phyloP scores from a whole-genome alignment of 352 stramenopile species.

The Aphanomyces cochlioides region DNA sequence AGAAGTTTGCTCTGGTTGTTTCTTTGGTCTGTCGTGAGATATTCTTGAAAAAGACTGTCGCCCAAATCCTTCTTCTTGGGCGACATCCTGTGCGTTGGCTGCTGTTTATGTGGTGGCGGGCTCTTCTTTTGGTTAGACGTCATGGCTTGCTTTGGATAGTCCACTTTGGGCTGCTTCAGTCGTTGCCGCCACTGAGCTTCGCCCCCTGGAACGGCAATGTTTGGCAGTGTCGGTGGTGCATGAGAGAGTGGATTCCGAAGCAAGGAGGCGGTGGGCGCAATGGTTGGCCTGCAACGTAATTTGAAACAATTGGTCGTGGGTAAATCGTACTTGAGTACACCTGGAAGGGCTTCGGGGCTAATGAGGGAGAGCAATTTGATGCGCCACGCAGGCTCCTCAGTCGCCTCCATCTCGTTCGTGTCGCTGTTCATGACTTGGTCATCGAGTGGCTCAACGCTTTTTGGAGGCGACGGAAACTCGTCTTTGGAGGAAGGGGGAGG shows the following conservation, averaged over 20 bases:
- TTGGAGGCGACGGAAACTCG: too few relatives aligned
- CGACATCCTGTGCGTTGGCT: not conserved
- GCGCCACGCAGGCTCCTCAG: not conserved
- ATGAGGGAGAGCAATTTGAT: conserved; percentile 9
- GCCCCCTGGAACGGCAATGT: conserved; percentile 17
- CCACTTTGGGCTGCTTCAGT: conserved; percentile 11
- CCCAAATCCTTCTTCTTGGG: conserved; percentile 24
- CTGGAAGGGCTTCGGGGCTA: not conserved
- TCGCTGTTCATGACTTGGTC: not conserved
- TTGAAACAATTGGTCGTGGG: too few relatives aligned
- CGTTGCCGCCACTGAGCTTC: conserved; percentile 16
- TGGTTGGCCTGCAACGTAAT: too few relatives aligned
- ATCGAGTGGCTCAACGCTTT: not conserved
- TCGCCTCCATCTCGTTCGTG: not conserved
- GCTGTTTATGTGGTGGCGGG: not conserved
- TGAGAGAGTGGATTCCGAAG: not conserved
- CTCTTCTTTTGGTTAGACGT: conserved; percentile 14
- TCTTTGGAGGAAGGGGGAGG: too few relatives aligned
- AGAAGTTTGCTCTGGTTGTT: conserved; percentile 69
- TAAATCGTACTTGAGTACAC: not conserved
- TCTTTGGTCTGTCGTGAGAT: conserved; percentile 53
- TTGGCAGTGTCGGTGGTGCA: conserved; percentile 20
- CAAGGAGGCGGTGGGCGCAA: too few relatives aligned
- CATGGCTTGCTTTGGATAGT: not conserved
- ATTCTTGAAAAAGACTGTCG: conserved; percentile 52